Percentiles rank a stretch among this genome's conserved stretches.
phyloP scores from a whole-genome alignment of 2,329 filamentous ascomycete genomes.

The Pyrenophora teres region DNA sequence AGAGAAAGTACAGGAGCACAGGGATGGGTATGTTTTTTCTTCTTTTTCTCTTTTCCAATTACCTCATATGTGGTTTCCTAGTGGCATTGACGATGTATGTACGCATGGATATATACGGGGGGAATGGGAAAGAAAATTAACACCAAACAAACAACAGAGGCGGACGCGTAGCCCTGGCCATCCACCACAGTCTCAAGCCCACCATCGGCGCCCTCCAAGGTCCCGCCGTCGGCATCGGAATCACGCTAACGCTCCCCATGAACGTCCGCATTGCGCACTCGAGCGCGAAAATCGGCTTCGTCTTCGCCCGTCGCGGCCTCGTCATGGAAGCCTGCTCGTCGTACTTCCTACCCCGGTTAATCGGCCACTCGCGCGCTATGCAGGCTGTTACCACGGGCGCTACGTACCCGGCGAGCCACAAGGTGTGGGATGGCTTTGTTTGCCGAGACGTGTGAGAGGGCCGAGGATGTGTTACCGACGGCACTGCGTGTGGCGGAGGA shows the following conservation, averaged over 20 bases:
- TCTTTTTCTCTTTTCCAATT: not conserved
- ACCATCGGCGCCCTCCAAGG: constrained; percentile 62
- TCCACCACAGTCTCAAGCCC: constrained; percentile 62
- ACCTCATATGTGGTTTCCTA: no score
- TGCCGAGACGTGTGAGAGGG: constrained; percentile 63
- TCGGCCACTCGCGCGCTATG: constrained; percentile 67
- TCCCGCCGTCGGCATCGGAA: constrained; percentile 62
- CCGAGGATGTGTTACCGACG: constrained; percentile 65
- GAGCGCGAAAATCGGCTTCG: constrained; percentile 71
- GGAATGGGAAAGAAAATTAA: no score
- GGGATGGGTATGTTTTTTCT: constrained; percentile 54
- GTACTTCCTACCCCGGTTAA: constrained; percentile 72
- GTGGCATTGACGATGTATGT: no score
- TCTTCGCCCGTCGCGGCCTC: constrained; percentile 72
- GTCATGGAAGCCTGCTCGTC: constrained; percentile 73
- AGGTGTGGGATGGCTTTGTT: constrained; percentile 66
- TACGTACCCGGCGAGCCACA: constrained; percentile 58
- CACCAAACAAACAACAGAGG: constrained; percentile 36
- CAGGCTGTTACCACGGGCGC: constrained; percentile 70
- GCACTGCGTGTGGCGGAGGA: constrained; percentile 70
- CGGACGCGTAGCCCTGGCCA: constrained; percentile 57
- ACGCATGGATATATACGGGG: no score
- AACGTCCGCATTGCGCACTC: constrained; percentile 60
- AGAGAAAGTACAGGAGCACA: constrained; percentile 55
- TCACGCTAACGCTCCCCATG: constrained; percentile 64